These are phyloP conservation scores for Diplodia intermedia DNA, from an alignment of 2,329 filamentous ascomycete species.

Conservation along the genomic window DNA sequence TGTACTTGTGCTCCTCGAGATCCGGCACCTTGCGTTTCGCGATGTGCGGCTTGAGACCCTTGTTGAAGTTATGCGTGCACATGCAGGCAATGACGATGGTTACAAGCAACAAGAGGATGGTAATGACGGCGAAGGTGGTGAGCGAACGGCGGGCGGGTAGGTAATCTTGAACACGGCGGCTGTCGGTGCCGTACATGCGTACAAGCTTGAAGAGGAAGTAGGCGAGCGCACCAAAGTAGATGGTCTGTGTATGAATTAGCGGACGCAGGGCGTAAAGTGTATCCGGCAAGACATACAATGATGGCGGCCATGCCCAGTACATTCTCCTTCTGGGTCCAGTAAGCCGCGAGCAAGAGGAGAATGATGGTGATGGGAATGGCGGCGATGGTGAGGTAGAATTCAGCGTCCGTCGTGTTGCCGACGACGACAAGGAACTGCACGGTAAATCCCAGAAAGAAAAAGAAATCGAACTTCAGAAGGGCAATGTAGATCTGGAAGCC, in stretches of 20 bases:
- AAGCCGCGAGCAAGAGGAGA: constrained; percentile 84
- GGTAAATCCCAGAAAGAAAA: constrained; percentile 99
- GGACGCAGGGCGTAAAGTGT: neutral
- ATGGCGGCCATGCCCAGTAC: constrained; percentile 76
- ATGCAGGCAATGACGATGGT: constrained; percentile 87
- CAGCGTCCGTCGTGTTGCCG: constrained; percentile 67
- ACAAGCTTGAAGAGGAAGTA: constrained; percentile 99
- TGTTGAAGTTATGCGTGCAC: constrained; percentile 89
- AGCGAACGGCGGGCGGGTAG: constrained; percentile 80
- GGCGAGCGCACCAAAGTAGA: constrained; percentile 86
- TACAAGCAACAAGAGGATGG: constrained; percentile 83
- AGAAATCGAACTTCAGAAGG: constrained; percentile 98
- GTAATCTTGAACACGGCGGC: constrained; percentile 63
- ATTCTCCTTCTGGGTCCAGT: constrained; percentile 84
- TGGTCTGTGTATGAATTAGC: constrained; percentile 54
- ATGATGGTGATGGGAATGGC: constrained; percentile 90
- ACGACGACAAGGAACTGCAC: constrained; percentile 98
- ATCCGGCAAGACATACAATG: constrained; percentile 62
- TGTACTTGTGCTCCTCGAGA: constrained; percentile 58
- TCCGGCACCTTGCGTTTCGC: constrained; percentile 61
- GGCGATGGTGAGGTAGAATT: constrained; percentile 85
- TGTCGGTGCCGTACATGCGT: constrained; percentile 80
- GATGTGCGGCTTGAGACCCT: constrained; percentile 87
- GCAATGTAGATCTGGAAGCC: constrained; percentile 86
- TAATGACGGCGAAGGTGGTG: constrained; percentile 93